Evolutionary conservation across 1,284 basidiomycete species (phyloP).

Genomic region (Ceratobasidium sp.): DNA sequence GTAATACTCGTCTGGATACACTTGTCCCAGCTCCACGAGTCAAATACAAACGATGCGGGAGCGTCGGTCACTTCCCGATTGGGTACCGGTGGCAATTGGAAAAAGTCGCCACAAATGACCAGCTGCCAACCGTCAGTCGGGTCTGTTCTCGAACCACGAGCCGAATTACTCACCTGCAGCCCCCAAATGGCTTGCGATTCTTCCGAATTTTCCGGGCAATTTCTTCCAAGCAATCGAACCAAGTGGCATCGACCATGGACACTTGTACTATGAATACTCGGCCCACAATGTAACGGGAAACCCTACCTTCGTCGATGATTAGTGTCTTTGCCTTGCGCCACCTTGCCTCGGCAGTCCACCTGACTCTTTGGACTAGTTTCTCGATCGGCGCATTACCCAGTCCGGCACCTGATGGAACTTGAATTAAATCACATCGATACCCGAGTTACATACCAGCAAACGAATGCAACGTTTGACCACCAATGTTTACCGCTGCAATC

Average conservation of each 20-base stretch:
- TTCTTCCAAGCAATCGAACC: conserved; percentile 86
- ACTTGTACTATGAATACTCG: conserved; percentile 58
- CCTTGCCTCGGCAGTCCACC: conserved; percentile 66
- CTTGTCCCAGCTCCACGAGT: conserved; percentile 74
- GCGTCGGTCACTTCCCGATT: conserved; percentile 51
- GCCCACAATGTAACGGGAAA: background rate
- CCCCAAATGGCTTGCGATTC: conserved; percentile 83
- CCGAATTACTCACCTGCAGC: conserved; percentile 72
- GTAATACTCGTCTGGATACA: conserved; percentile 64
- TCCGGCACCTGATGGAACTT: conserved; percentile 57
- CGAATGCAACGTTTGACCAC: conserved; percentile 62
- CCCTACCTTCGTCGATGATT: conserved; percentile 90
- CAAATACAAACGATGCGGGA: conserved; percentile 74
- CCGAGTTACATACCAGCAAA: conserved; percentile 53
- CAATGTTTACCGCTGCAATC: conserved; percentile 65
- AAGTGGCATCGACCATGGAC: conserved; percentile 94
- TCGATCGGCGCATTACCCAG: conserved; percentile 75
- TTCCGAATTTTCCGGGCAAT: conserved; percentile 72
- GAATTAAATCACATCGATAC: background rate
- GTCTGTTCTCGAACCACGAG: conserved; percentile 36
- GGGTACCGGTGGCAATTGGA: conserved; percentile 89
- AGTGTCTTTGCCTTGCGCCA: conserved; percentile 82
- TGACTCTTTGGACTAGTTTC: conserved; percentile 70
- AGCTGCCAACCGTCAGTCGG: conserved; percentile 57
- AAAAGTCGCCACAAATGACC: conserved; percentile 91